Evolutionary conservation across 2,329 filamentous ascomycete species (phyloP).

Genomic region (Sclerotinia minor): DNA sequence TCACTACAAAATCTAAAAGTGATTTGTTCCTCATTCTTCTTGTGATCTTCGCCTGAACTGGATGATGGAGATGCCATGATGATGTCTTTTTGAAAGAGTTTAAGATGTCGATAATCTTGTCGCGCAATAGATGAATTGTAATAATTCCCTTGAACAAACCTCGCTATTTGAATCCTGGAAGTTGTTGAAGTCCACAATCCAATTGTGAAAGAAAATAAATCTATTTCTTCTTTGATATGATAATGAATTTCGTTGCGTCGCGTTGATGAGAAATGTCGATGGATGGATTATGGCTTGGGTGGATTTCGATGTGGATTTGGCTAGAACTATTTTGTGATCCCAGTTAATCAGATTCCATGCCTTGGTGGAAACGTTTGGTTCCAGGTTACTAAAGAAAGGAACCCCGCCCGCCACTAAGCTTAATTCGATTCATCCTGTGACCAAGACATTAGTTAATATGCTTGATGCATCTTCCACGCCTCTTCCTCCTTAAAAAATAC

Average conservation of each 20-base stretch:
- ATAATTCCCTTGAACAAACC: neutral
- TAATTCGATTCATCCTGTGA: constrained; percentile 18
- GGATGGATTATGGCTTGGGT: constrained; percentile 13
- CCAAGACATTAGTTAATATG: constrained; percentile 12
- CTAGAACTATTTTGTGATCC: constrained; percentile 10
- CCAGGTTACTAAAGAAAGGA: neutral
- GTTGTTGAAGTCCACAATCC: neutral
- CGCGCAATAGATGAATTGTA: neutral
- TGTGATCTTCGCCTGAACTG: constrained; percentile 46
- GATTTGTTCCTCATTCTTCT: constrained; percentile 71
- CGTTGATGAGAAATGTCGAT: constrained; percentile 19
- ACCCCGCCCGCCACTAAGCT: constrained; percentile 20
- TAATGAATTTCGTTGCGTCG: neutral
- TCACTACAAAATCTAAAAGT: constrained; percentile 98
- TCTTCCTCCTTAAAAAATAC: neutral
- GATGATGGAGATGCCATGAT: constrained; percentile 60
- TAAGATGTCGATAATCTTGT: neutral
- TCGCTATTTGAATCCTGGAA: neutral
- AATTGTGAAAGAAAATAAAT: neutral
- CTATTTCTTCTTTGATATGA: neutral
- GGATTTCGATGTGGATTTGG: constrained; percentile 19
- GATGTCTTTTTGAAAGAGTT: constrained; percentile 12
- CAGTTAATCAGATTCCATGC: neutral
- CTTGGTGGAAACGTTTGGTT: too few relatives aligned
- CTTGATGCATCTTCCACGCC: constrained; percentile 5